phyloP scores from a whole-genome alignment of 768 basidiomycete species.

The Tricholomella constricta region DNA sequence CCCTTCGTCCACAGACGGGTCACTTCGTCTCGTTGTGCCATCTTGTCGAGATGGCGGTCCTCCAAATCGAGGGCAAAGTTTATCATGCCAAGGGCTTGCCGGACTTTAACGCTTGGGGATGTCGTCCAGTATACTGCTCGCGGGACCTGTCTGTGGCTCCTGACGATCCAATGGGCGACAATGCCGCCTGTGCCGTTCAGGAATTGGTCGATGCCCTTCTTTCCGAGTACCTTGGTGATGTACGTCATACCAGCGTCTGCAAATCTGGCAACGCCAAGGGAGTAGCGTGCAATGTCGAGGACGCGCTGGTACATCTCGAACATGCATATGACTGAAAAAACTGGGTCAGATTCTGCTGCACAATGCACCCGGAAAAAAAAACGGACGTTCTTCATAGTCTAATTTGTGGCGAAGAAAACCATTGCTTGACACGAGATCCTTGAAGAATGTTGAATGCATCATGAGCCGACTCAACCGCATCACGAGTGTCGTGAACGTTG shows the following conservation, averaged over 20 bases:
- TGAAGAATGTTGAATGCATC: conserved; percentile 14
- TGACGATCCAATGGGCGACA: conserved; percentile 10
- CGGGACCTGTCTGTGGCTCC: background rate
- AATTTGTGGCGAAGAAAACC: background rate
- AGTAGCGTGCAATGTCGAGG: conserved; percentile 18
- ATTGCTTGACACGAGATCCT: conserved; percentile 3
- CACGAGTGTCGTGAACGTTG: background rate
- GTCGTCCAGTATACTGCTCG: conserved; percentile 12
- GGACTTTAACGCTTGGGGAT: conserved; percentile 11
- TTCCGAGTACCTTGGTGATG: conserved; percentile 15
- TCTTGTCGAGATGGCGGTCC: conserved; percentile 6
- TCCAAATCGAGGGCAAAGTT: conserved; percentile 12
- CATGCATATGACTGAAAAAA: conserved; percentile 15
- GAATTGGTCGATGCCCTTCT: conserved; percentile 16
- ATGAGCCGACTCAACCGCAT: conserved; percentile 8
- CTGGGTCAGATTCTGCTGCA: background rate
- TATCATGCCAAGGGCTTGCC: conserved; percentile 3
- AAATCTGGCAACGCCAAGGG: conserved; percentile 15
- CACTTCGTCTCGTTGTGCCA: conserved; percentile 9
- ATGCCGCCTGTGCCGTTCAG: conserved; percentile 15
- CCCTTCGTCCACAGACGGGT: conserved; percentile 14
- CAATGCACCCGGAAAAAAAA: background rate
- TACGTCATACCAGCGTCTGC: conserved; percentile 15
- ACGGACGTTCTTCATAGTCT: background rate
- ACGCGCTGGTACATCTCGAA: conserved; percentile 18